phyloP scores from a whole-genome alignment of 345 rosid genomes.

The Aethionema arabicum region DNA sequence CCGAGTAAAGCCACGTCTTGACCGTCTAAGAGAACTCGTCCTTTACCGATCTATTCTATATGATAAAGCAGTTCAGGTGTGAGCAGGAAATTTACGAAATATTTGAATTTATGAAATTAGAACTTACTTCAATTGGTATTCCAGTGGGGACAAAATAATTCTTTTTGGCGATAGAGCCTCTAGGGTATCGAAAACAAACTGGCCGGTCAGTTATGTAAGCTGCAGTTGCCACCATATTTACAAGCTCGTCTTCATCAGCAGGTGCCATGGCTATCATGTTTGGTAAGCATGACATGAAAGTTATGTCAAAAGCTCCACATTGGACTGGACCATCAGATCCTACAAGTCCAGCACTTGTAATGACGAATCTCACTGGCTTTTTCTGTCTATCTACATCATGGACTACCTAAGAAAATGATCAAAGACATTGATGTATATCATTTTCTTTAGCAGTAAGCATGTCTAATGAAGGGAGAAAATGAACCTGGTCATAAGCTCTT shows the following conservation, averaged over 20 bases:
- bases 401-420: slow-evolving; percentile 54
- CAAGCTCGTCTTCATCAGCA: slow-evolving; percentile 80
- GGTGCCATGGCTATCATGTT: slow-evolving; percentile 99
- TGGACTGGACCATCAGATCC: slow-evolving; percentile 86
- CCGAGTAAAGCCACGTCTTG: slow-evolving; percentile 87
- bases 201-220: slow-evolving; percentile 67
- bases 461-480: slow-evolving; percentile 21
- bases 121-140: slow-evolving; percentile 69
- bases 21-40: slow-evolving; percentile 72
- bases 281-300: slow-evolving; percentile 94
- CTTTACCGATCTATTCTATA: slow-evolving; percentile 74
- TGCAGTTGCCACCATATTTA: slow-evolving; percentile 90
- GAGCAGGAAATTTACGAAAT: slow-evolving; percentile 13
- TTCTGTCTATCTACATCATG: slow-evolving; percentile 90
- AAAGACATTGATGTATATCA: neutral
- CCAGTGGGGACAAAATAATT: slow-evolving; percentile 50
- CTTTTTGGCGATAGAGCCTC: slow-evolving; percentile 60
- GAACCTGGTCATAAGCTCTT: slow-evolving; percentile 95
- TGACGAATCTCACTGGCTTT: slow-evolving; percentile 83
- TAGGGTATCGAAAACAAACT: slow-evolving; percentile 85
- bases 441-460: neutral
- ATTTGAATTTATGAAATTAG: slow-evolving; percentile 11
- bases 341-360: slow-evolving; percentile 87
- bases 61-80: slow-evolving; percentile 24
- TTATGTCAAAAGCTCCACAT: slow-evolving; percentile 86